phyloP scores from a whole-genome alignment of 1,284 basidiomycete species.

The Cryptococcus floricola region DNA sequence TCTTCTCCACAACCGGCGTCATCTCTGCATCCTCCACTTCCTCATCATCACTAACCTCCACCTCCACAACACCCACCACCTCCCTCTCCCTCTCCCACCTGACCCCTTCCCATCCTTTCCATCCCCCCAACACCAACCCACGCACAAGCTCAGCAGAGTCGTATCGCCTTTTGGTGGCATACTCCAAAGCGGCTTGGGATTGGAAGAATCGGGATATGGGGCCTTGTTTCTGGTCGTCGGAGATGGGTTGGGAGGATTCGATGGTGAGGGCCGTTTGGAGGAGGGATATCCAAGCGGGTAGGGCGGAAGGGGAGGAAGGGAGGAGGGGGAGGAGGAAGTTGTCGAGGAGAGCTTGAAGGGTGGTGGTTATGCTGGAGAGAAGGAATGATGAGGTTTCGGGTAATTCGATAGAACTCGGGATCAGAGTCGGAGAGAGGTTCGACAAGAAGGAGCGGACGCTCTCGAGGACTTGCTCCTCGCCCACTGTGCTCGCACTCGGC shows the following conservation, averaged over 20 bases:
- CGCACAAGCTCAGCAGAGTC: conserved; percentile 16
- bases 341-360: conserved; percentile 55
- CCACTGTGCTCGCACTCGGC: background rate
- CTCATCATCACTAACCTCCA: conserved; percentile 23
- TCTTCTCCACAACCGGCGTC: conserved; percentile 12
- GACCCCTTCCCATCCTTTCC: conserved; percentile 19
- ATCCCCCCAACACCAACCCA: conserved; percentile 12
- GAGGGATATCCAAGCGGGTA: conserved; percentile 62
- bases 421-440: conserved; percentile 16
- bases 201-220: conserved; percentile 41
- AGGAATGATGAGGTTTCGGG: conserved; percentile 18
- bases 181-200: conserved; percentile 51
- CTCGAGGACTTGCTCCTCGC: conserved; percentile 10
- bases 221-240: background rate
- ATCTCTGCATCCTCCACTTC: background rate
- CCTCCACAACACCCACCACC: conserved; percentile 21
- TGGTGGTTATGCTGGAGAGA: conserved; percentile 1
- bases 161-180: conserved; percentile 20
- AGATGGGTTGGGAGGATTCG: conserved; percentile 50
- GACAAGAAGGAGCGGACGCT: conserved; percentile 17
- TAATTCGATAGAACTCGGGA: background rate
- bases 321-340: conserved; percentile 63
- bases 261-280: conserved; percentile 58
- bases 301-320: conserved; percentile 58
- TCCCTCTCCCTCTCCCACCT: conserved; percentile 12